Evolutionary conservation across 2,329 filamentous ascomycete genomes (phyloP).

Genomic region (Akanthomyces muscarius): DNA sequence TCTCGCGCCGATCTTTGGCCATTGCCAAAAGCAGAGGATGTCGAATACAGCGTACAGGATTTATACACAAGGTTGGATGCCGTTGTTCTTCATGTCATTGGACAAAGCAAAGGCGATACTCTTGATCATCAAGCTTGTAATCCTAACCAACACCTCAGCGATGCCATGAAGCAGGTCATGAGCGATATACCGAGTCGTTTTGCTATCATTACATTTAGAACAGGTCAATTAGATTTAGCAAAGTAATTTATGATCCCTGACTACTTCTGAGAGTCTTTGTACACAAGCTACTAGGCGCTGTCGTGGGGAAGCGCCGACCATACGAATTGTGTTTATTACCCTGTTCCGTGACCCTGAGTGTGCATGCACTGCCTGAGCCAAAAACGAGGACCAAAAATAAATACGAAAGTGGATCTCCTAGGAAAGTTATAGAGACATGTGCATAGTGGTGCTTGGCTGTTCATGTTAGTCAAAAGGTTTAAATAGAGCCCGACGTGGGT

Average conservation of each 20-base stretch:
- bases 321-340: too few relatives aligned
- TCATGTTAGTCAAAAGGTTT: background rate
- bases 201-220: background rate
- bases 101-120: background rate
- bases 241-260: background rate
- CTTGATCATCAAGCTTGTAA: background rate
- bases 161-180: background rate
- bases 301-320: too few relatives aligned
- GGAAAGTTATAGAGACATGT: too few relatives aligned
- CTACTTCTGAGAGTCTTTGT: background rate
- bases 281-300: too few relatives aligned
- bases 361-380: background rate
- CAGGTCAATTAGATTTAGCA: background rate
- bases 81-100: background rate
- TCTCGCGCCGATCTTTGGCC: background rate
- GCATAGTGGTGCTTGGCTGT: background rate
- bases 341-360: too few relatives aligned
- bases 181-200: background rate
- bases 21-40: background rate
- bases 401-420: background rate
- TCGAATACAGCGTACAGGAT: background rate
- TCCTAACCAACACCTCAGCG: background rate
- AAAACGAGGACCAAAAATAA: background rate
- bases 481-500: background rate
- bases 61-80: background rate